These are phyloP conservation scores for Rutstroemia sp. DNA, from an alignment of 2,329 filamentous ascomycete genomes.

Conservation along the genomic window DNA sequence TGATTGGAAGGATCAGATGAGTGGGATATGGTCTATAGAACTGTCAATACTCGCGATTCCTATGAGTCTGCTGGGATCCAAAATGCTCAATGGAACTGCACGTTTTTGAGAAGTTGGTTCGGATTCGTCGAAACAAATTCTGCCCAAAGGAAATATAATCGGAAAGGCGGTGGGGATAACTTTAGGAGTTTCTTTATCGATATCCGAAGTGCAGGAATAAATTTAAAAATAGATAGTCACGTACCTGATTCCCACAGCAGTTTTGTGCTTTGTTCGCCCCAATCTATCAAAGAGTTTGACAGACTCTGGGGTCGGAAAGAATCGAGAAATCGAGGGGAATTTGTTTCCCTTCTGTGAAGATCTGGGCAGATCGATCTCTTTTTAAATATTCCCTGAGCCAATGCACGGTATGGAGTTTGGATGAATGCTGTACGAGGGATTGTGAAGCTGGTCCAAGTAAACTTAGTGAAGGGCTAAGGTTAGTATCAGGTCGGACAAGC, in stretches of 20 bases:
- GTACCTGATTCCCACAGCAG: too few relatives aligned
- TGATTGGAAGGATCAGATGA: background rate
- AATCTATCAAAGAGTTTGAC: background rate
- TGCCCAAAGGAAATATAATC: background rate
- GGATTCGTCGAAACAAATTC: background rate
- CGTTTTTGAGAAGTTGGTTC: background rate
- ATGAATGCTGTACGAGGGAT: too few relatives aligned
- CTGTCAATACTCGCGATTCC: background rate
- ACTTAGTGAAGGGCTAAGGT: too few relatives aligned
- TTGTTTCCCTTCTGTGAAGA: too few relatives aligned
- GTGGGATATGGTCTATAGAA: background rate
- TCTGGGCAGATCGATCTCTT: too few relatives aligned
- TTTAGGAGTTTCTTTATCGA: background rate
- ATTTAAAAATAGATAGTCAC: background rate
- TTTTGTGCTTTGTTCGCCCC: too few relatives aligned
- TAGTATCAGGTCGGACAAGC: too few relatives aligned
- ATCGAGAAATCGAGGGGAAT: too few relatives aligned
- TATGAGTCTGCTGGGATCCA: background rate
- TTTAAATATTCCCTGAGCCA: too few relatives aligned
- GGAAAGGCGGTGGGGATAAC: background rate
- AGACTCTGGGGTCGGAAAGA: background rate
- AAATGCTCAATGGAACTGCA: slow-evolving; percentile 2
- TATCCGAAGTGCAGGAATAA: background rate
- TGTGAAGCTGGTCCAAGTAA: too few relatives aligned
- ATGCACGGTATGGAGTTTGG: too few relatives aligned